phyloP scores from a whole-genome alignment of 192 early-diverging fungal species.

The Spinellus fusiger region DNA sequence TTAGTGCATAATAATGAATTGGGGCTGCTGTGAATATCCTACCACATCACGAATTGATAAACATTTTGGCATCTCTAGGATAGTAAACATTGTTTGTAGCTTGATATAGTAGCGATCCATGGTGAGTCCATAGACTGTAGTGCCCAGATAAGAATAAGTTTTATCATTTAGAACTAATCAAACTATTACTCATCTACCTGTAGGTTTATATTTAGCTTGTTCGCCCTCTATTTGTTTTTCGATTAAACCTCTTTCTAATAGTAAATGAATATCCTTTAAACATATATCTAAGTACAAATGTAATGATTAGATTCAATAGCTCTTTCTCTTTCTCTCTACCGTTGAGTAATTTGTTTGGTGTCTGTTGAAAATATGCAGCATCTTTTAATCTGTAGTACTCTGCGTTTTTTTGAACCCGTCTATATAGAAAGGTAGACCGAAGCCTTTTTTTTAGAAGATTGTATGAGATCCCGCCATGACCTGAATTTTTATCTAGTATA shows the following conservation, averaged over 20 bases:
- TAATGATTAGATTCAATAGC: not conserved
- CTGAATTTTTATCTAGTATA: not conserved
- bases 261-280: slow-evolving; percentile 16
- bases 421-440: slow-evolving; percentile 34
- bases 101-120: slow-evolving; percentile 37
- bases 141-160: not conserved
- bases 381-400: slow-evolving; percentile 14
- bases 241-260: slow-evolving; percentile 14
- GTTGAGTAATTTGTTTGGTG: slow-evolving; percentile 9
- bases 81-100: slow-evolving; percentile 18
- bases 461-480: not conserved
- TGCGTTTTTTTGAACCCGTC: slow-evolving; percentile 31
- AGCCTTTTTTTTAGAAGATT: slow-evolving; percentile 20
- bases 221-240: not conserved
- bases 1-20: not conserved
- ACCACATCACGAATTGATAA: slow-evolving; percentile 16
- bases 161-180: not conserved
- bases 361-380: not conserved
- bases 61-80: not conserved
- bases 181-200: slow-evolving; percentile 8
- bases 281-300: slow-evolving; percentile 19
- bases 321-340: not conserved
- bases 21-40: not conserved
- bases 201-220: not conserved
- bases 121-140: slow-evolving; percentile 26